Evolutionary conservation across 129 eudicot genomes (phyloP), one percentile per base, ranked within the genome.

Genomic region (Solidago caesia): DNA sequence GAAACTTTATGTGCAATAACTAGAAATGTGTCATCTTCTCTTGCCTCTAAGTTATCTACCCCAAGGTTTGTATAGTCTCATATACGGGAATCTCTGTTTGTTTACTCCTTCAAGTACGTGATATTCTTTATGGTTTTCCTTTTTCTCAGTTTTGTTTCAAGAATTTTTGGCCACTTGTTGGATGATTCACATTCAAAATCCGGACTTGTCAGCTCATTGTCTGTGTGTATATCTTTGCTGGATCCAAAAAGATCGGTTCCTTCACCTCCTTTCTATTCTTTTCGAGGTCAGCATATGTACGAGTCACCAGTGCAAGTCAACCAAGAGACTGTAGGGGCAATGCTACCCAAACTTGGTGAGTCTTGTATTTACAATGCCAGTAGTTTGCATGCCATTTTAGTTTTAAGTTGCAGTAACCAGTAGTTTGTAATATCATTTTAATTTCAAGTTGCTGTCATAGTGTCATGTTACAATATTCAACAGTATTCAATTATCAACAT

Each of bases 291-390:
- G 74, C 87, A 88, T 59, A 66, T 83, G 55, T 86, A 84, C 14
- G 96, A 92, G 81, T 68, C 96, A 79, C 89, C 96, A 10, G 70
- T 85, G 25, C 84, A 76, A 75, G 92, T 86, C 26, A 85, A 86
- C 84, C 87, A 91, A 41, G 96, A 92, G 66, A 92, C 98, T 53
- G 88, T 92, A 77, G 85, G 79, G 63, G 96, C 98, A 69, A 92
- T 92, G 98, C 87, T 92, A 15, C 98, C 96, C 29, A 90, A 85
- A 86, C 96, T 92, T 79, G 96, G 96, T 90, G 72, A 77, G 81
- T 68, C 44, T 56, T 70, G 57, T 57, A 47, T 33, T 41, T 11
- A 47, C 44, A 51, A 15, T 70, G 44, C 63, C 67, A 29, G 44
- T 61, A 29, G 4, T 16, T 47, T 64, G 7, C 7, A 21, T 56